A percentile compares a stretch with the other conserved stretches of the same genome.
phyloP scores from a whole-genome alignment of 352 stramenopile species.

The Thraustotheca clavata region DNA sequence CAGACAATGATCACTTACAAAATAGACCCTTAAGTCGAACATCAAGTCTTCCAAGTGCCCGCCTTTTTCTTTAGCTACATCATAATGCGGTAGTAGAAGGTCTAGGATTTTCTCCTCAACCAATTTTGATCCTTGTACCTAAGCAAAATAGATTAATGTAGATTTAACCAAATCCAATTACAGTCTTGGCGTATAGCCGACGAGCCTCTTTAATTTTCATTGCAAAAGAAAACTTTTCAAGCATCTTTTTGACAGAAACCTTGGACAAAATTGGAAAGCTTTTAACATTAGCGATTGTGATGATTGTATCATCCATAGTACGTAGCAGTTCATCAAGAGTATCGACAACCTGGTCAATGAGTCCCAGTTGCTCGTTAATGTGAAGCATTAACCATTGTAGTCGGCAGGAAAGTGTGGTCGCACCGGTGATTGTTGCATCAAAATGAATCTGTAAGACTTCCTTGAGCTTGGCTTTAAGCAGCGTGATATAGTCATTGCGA shows the following conservation, averaged over 20 bases:
- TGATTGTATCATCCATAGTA: neutral
- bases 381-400: slow-evolving; percentile 14
- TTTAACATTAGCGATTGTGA: slow-evolving; percentile 3
- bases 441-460: neutral
- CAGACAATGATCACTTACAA: neutral
- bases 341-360: neutral
- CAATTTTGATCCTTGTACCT: neutral
- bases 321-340: neutral
- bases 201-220: neutral
- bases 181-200: neutral
- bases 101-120: neutral
- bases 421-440: neutral
- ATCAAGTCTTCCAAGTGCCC: slow-evolving; percentile 15
- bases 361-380: neutral
- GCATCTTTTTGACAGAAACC: neutral
- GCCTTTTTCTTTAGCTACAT: neutral
- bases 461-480: neutral
- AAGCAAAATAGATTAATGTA: neutral
- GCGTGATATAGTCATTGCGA: neutral
- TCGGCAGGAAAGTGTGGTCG: neutral
- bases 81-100: slow-evolving; percentile 14
- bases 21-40: slow-evolving; percentile 1
- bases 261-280: neutral
- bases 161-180: neutral
- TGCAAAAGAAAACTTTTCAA: neutral